Percentiles rank a stretch among this genome's conserved stretches.
Conservation (phyloP, 208 protist species). For the Acanthamoeba castellanii region DNA sequence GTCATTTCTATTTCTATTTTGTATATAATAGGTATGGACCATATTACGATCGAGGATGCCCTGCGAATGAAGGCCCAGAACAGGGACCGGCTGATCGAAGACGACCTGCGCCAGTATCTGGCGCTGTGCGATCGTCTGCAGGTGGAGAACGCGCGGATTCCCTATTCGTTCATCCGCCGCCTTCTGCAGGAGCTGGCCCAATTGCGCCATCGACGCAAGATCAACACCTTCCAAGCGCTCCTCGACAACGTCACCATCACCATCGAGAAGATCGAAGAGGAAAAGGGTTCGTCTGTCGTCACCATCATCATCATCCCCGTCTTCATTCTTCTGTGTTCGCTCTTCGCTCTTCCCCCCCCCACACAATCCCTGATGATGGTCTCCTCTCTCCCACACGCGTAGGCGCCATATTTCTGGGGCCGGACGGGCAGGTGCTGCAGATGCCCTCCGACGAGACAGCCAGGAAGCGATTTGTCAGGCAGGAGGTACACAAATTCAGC, state of each 20-base stretch:
- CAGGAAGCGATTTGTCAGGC: background rate
- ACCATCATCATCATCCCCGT: background rate
- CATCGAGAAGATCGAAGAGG: slow-evolving; percentile 57
- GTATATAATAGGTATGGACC: background rate
- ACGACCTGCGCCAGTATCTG: slow-evolving; percentile 70
- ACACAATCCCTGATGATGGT: background rate
- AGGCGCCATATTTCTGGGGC: background rate
- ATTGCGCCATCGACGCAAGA: background rate
- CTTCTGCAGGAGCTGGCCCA: slow-evolving; percentile 6
- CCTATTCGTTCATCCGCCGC: slow-evolving; percentile 22
- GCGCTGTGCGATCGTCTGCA: slow-evolving; percentile 53
- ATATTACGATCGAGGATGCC: slow-evolving; percentile 56
- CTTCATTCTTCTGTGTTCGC: background rate
- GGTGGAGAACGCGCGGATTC: slow-evolving; percentile 38
- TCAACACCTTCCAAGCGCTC: slow-evolving; percentile 41
- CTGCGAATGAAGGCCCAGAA: slow-evolving; percentile 33
- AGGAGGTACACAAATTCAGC: background rate
- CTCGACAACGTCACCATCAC: slow-evolving; percentile 44
- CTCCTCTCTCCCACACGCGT: background rate
- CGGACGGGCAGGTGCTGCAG: slow-evolving; percentile 21
- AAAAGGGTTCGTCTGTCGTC: background rate
- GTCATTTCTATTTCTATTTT: no score
- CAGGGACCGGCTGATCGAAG: slow-evolving; percentile 49
- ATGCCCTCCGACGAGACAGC: slow-evolving; percentile 4
- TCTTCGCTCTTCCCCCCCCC: background rate